Evolutionary conservation across 2,329 filamentous ascomycete species (phyloP), one percentile per base, ranked within the genome.

Genomic region (Xylariaceae sp.): DNA sequence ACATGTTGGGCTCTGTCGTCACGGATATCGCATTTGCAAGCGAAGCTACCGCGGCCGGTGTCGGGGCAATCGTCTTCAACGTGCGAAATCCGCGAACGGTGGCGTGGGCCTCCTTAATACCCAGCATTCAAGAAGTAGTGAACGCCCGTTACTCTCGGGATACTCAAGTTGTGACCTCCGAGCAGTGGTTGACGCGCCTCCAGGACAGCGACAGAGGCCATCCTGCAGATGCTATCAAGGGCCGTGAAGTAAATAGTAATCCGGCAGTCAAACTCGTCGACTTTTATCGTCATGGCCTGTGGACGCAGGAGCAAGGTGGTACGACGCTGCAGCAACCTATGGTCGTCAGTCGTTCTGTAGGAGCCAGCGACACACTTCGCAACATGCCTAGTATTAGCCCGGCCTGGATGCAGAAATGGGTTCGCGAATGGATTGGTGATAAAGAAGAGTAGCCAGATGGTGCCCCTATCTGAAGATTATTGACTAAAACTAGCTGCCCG

Each of bases 331-430:
- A 52, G 17, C 32, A 17, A 11, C 60, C 59, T 51, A 40, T 46
- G n/a, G 38, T 62, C 6, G 52, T 58, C 6, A 54, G 47, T 35
- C 3, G 42, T 42, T 11, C 46, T 53, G 14, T 48, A 33, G 12
- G n/a, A 1, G 18, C n/a, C 6, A 70, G 66, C 47, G 12, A 54
- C 5, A 61, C 56, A 5, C 46, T 71, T 19, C 53, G 56, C 14
- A 36, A 45, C 1, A 48, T 70, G 44, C 43, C 56, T 9, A 55
- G 60, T 2, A 55, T 72, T 1, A 61, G 54, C 17, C 10, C 44
- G 1, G 58, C 63, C 18, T 71, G 62, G 68, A 58, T 72, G 52
- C 42, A 46, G 6, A 65, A 64, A 47, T 72, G 68, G 68, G 51
- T 70, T 22, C n/a, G 12, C n/a, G 52, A 54, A n/a, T 54, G 46